Evolutionary conservation across 2,329 filamentous ascomycete species (phyloP), one percentile per base, ranked within the genome.

Genomic region (Sporothrix schenckii): DNA sequence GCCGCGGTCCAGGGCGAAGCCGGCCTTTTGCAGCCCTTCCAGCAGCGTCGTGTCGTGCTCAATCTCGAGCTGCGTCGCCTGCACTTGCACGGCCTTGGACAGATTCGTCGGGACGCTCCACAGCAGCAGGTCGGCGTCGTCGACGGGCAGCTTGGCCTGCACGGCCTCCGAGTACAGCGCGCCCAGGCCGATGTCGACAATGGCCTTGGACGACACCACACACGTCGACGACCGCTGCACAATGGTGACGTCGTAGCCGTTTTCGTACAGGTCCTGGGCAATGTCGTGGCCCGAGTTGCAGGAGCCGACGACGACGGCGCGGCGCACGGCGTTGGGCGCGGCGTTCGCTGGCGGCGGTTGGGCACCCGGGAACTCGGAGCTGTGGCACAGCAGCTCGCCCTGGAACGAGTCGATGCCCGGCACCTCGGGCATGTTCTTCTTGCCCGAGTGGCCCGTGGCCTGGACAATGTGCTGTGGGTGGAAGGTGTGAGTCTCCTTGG

Each of bases 381-480:
- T 83, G 72, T 90, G 87, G 76, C 86, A 87, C 68, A 88, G 77
- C 2, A 82, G 77, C 47, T 81, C 81, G 1, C 87, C 87, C 66
- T 82, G 77, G 78, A 88, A 90, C 2, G 71, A 76, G 19, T 81
- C 81, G 72, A 83, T 79, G 0, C 88, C 88, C 30, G 85, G 84
- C 73, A 92, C 83, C 5, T 39, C 68, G 0, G 90, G 89, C 63
- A 87, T 77, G 70, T 87, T 85, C 76, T 87, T 89, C 78, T 91
- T 88, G 2, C 90, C 90, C 0, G 88, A 88, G 74, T 90, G 89
- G 0, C 89, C 89, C 0, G 89, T 92, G 1, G 88, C 87, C 75
- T 90, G 88, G 58, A 92, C 83, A 41, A 92, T 77, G 72, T 92
- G 89, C 5, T 82, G 84, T 0, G 89, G 89, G 50, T 86, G 83